Evolutionary conservation across 345 rosid genomes (phyloP).

Genomic region (Euphorbia pulcherrima): DNA sequence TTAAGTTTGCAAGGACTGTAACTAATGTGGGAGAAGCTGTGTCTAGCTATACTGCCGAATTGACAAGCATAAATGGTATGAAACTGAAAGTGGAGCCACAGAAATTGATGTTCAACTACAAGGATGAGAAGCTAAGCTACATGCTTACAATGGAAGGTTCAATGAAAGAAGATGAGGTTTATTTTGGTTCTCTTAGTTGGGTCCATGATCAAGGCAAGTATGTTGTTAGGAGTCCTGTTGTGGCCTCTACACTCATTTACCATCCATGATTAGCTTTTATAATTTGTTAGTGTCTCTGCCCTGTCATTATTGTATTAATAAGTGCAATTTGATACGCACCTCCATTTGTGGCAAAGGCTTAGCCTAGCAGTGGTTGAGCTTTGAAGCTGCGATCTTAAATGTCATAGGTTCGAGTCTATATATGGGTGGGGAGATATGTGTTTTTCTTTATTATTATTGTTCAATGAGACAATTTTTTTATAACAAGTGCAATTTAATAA

Average conservation of each 20-base stretch:
- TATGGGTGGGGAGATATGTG: too few species aligned
- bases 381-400: too few species aligned
- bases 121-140: slow-evolving; percentile 47
- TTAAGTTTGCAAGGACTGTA: slow-evolving; percentile 39
- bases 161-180: slow-evolving; percentile 34
- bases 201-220: slow-evolving; percentile 45
- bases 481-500: too few species aligned
- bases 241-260: slow-evolving; percentile 42
- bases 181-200: slow-evolving; percentile 59
- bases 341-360: too few species aligned
- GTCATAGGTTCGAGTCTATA: too few species aligned
- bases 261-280: slow-evolving; percentile 7
- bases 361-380: too few species aligned
- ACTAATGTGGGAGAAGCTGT: slow-evolving; percentile 48
- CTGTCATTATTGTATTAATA: not conserved
- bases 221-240: slow-evolving; percentile 48
- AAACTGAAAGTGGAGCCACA: slow-evolving; percentile 51
- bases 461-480: too few species aligned
- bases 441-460: too few species aligned
- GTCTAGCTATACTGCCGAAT: slow-evolving; percentile 36
- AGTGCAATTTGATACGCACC: too few species aligned
- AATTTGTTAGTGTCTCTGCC: not conserved
- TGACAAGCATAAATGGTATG: slow-evolving; percentile 44
- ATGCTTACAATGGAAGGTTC: slow-evolving; percentile 45
- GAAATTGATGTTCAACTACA: slow-evolving; percentile 40